Conservation (phyloP, 139 green algal species). For the Asterochloris sp. region DNA sequence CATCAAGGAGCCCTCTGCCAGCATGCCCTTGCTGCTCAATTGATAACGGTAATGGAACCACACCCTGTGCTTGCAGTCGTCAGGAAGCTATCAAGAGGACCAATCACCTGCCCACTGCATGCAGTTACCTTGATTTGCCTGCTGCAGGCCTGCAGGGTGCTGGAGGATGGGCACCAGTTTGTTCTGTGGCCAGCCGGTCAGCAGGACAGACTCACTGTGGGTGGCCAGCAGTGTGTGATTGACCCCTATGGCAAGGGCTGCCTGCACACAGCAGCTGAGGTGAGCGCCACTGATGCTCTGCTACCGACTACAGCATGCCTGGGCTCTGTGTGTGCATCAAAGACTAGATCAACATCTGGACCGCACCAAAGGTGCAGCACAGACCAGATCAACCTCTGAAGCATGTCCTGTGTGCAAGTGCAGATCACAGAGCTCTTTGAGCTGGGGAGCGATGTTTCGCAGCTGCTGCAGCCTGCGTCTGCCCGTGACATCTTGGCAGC, state of each 20-base stretch:
- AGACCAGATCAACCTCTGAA: neutral
- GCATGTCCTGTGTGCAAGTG: neutral
- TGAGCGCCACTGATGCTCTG: conserved; percentile 3
- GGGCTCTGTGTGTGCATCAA: no score
- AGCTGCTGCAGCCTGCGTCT: conserved; percentile 27
- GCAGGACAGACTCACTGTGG: conserved; percentile 1
- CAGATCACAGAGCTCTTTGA: conserved; percentile 64
- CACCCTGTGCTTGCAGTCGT: no score
- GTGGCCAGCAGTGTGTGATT: conserved; percentile 46
- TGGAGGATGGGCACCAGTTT: conserved; percentile 34
- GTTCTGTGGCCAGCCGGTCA: conserved; percentile 37
- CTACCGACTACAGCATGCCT: no score
- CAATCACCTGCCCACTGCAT: no score
- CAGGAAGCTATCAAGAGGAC: no score
- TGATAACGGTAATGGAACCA: no score
- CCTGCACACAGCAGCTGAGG: conserved; percentile 49
- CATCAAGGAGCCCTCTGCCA: no score
- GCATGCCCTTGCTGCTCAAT: no score
- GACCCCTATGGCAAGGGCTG: conserved; percentile 56
- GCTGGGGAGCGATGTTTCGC: conserved; percentile 8
- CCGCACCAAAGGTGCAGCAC: neutral
- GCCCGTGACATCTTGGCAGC: conserved; percentile 43
- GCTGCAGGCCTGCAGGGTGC: neutral
- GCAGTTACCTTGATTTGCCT: neutral
- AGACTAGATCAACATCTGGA: no score